Conservation (phyloP, 345 rosid species). For the Citrus inodora region DNA sequence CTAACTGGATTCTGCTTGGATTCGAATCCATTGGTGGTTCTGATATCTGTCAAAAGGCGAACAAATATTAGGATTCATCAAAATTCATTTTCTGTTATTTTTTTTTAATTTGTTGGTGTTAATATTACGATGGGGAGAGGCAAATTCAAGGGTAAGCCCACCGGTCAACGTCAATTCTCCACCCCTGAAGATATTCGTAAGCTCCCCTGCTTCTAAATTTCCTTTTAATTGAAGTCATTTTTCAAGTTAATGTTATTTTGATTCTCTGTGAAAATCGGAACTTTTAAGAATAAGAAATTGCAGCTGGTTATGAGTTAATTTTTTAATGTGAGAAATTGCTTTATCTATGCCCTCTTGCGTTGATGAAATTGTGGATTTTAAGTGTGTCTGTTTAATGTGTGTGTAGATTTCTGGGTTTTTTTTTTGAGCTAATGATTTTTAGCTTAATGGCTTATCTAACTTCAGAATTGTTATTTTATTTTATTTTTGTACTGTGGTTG, state of each 20-base stretch:
- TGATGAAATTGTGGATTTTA: neutral
- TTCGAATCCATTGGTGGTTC: neutral
- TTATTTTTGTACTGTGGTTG: constrained; percentile 6
- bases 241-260: neutral
- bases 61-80: too few species aligned
- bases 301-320: too few species aligned
- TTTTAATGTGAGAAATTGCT: neutral
- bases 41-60: neutral
- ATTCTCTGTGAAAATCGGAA: neutral
- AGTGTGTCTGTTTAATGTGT: neutral
- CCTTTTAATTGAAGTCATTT: neutral
- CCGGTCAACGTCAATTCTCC: constrained; percentile 59
- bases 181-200: constrained; percentile 58
- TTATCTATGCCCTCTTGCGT: neutral
- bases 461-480: neutral
- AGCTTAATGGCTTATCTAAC: neutral
- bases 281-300: neutral
- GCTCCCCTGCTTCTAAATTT: neutral
- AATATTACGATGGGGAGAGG: constrained; percentile 46
- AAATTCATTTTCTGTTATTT: too few species aligned
- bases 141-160: constrained; percentile 69
- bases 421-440: neutral
- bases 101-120: neutral
- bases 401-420: neutral
- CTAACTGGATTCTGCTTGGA: neutral